phyloP scores from a whole-genome alignment of 2,329 filamentous ascomycete genomes.

The Cladophialophora psammophila region DNA sequence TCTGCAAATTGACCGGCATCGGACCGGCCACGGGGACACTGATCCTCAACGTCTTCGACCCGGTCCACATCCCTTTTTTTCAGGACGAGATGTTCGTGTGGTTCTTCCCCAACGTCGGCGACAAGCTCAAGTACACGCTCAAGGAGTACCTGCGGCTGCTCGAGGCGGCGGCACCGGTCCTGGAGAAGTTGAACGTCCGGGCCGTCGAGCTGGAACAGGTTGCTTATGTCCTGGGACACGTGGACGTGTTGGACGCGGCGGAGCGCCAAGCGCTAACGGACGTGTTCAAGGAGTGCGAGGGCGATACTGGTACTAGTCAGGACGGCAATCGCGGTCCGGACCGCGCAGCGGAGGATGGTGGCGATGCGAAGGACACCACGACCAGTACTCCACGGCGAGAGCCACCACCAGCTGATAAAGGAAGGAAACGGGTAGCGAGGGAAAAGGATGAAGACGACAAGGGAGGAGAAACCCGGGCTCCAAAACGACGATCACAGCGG shows the following conservation, averaged over 20 bases:
- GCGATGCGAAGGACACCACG: neutral
- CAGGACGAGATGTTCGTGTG: slow-evolving; percentile 54
- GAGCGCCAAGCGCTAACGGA: slow-evolving; percentile 24
- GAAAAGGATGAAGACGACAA: slow-evolving; percentile 4
- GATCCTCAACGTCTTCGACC: slow-evolving; percentile 47
- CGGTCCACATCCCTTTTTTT: slow-evolving; percentile 49
- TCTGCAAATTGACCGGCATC: slow-evolving; percentile 51
- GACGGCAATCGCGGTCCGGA: neutral
- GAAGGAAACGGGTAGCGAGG: neutral
- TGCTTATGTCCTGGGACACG: slow-evolving; percentile 37
- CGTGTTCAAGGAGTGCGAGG: neutral
- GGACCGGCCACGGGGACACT: slow-evolving; percentile 54
- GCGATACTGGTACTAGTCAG: neutral
- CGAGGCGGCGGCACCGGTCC: slow-evolving; percentile 24
- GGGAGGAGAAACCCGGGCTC: slow-evolving; percentile 4
- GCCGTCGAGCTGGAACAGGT: slow-evolving; percentile 38
- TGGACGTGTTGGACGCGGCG: slow-evolving; percentile 31
- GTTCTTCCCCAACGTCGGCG: slow-evolving; percentile 45
- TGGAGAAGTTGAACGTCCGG: slow-evolving; percentile 28
- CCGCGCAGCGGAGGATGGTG: slow-evolving; percentile 1
- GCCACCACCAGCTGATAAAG: slow-evolving; percentile 1
- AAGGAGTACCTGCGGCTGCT: slow-evolving; percentile 46
- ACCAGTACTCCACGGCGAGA: neutral
- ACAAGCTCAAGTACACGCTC: slow-evolving; percentile 52
- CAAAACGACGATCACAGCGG: slow-evolving; percentile 30